These are phyloP conservation scores for Tuber borchii DNA, from an alignment of 495 filamentous ascomycete species.

Conservation along the genomic window DNA sequence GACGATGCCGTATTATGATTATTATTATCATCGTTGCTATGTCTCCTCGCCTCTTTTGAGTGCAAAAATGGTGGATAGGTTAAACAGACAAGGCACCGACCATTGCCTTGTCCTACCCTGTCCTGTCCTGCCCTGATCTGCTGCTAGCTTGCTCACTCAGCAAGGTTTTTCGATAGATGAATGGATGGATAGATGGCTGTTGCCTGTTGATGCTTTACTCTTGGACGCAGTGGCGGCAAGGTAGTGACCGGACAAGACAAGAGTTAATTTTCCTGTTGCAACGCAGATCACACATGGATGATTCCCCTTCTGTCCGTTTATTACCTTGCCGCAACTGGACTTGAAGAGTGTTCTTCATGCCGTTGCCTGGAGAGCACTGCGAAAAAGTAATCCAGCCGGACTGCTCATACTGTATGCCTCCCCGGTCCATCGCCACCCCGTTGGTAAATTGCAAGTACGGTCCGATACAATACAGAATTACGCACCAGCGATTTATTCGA, in stretches of 20 bases:
- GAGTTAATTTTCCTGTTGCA: not conserved
- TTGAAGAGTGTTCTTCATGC: not conserved
- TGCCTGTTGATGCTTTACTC: not conserved
- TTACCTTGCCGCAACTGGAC: not conserved
- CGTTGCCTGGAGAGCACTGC: slow-evolving; percentile 5
- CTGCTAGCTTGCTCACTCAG: not conserved
- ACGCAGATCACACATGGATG: not conserved
- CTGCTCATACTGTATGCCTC: not conserved
- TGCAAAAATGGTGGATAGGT: not conserved
- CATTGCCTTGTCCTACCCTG: not conserved
- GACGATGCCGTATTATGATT: not conserved
- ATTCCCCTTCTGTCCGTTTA: not conserved
- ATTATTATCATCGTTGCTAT: not conserved
- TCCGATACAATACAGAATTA: not conserved
- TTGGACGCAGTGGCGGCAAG: not conserved
- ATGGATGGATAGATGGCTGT: not conserved
- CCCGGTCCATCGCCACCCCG: not conserved
- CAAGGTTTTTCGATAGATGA: not conserved
- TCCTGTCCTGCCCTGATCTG: slow-evolving; percentile 2
- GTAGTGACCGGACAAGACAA: not conserved
- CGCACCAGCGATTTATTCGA: not conserved
- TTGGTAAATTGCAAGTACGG: not conserved
- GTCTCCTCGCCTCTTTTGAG: not conserved
- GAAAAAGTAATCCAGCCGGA: not conserved
- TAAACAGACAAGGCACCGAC: not conserved